phyloP scores from a whole-genome alignment of 2,329 filamentous ascomycete species.

The Hortaea sp. region DNA sequence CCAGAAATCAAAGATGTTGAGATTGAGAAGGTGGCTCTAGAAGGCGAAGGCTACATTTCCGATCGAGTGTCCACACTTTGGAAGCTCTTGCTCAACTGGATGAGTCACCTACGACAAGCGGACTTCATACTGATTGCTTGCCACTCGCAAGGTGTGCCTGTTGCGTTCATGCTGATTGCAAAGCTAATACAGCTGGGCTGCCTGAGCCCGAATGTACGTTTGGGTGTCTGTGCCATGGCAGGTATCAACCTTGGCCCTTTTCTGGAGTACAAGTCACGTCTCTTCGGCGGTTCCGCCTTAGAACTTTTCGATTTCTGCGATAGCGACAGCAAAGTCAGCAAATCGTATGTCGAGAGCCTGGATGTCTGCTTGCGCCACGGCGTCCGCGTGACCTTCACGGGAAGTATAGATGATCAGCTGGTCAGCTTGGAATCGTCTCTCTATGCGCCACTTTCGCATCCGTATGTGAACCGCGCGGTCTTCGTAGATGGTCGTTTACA shows the following conservation, averaged over 20 bases:
- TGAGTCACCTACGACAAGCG: constrained; percentile 75
- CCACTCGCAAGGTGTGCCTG: constrained; percentile 91
- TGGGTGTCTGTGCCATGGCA: constrained; percentile 82
- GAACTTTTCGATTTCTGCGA: constrained; percentile 92
- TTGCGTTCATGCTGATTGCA: constrained; percentile 82
- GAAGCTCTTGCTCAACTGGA: constrained; percentile 91
- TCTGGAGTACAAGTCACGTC: constrained; percentile 77
- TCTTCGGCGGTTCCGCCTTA: constrained; percentile 81
- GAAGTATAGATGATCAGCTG: constrained; percentile 93
- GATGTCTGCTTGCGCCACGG: constrained; percentile 67
- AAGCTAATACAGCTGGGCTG: constrained; percentile 88
- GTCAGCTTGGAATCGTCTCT: constrained; percentile 90
- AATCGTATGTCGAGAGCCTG: constrained; percentile 67
- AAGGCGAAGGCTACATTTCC: constrained; percentile 85
- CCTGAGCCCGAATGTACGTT: constrained; percentile 56
- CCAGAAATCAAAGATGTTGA: constrained; percentile 61
- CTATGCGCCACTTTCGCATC: constrained; percentile 75
- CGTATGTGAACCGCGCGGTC: constrained; percentile 89
- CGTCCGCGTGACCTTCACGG: constrained; percentile 75
- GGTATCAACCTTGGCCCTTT: constrained; percentile 92
- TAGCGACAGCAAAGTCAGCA: constrained; percentile 69
- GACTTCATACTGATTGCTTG: constrained; percentile 89
- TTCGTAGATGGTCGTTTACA: constrained; percentile 91
- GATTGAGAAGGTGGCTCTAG: constrained; percentile 87
- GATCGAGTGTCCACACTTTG: constrained; percentile 87